Percentiles rank a stretch among this genome's conserved stretches.
Conservation (phyloP, 768 basidiomycete genomes). For the Boletus subcaerulescens region DNA sequence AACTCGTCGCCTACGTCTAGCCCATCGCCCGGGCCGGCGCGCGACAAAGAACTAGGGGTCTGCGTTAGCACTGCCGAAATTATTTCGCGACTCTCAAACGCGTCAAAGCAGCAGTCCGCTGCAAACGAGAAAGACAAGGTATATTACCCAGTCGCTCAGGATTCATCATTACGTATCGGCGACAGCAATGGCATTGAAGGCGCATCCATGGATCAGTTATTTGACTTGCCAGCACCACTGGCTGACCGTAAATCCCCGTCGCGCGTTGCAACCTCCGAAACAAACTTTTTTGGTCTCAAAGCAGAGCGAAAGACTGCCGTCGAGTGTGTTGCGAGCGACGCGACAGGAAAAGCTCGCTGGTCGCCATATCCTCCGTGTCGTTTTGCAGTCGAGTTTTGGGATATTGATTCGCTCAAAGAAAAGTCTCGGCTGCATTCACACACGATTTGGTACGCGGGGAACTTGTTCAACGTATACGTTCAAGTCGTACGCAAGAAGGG, state of each 20-base stretch:
- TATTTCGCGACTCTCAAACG: slow-evolving; percentile 27
- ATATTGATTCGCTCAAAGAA: slow-evolving; percentile 75
- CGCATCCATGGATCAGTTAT: slow-evolving; percentile 70
- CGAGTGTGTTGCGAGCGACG: slow-evolving; percentile 42
- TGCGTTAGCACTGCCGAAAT: slow-evolving; percentile 55
- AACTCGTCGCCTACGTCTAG: slow-evolving; percentile 34
- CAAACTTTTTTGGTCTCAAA: slow-evolving; percentile 63
- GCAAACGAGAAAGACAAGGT: slow-evolving; percentile 29
- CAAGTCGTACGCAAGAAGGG: slow-evolving; percentile 85
- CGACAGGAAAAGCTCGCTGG: slow-evolving; percentile 52
- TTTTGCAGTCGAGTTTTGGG: slow-evolving; percentile 90
- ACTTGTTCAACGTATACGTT: slow-evolving; percentile 84
- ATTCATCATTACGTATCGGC: slow-evolving; percentile 74
- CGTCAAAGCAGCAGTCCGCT: slow-evolving; percentile 10
- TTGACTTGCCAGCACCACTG: slow-evolving; percentile 37
- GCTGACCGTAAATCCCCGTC: slow-evolving; percentile 25
- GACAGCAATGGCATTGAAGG: slow-evolving; percentile 55
- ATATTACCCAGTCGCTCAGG: slow-evolving; percentile 64
- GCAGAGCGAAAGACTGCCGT: slow-evolving; percentile 41
- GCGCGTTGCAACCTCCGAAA: slow-evolving; percentile 39
- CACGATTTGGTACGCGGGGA: slow-evolving; percentile 90
- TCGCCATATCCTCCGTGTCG: slow-evolving; percentile 76
- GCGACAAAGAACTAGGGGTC: slow-evolving; percentile 67
- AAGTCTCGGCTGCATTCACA: slow-evolving; percentile 80
- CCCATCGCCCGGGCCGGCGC: slow-evolving; percentile 32